A percentile compares a stretch with the other conserved stretches of the same genome.
phyloP scores from a whole-genome alignment of 441 rosid genomes.

The Populus trichocarpa region DNA sequence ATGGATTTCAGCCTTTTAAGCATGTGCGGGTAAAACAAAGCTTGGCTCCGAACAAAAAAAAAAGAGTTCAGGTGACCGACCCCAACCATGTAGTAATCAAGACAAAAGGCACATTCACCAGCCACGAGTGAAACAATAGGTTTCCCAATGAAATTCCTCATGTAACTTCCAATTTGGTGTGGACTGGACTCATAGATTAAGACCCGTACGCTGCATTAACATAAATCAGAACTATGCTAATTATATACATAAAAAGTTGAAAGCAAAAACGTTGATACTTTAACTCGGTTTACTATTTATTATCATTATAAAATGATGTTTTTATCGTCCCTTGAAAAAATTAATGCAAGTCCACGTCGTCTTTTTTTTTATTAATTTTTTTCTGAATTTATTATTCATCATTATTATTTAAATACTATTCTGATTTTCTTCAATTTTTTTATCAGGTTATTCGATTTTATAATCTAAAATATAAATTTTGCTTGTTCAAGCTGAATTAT shows the following conservation, averaged over 20 bases:
- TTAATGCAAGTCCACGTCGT: no score
- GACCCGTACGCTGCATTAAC: not conserved
- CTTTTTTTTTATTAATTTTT: no score
- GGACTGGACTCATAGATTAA: not conserved
- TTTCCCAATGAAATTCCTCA: not conserved
- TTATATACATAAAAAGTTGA: not conserved
- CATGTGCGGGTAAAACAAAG: not conserved
- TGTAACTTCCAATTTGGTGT: not conserved
- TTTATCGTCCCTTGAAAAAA: no score
- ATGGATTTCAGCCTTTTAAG: not conserved
- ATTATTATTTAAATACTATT: no score
- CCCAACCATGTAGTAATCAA: no score
- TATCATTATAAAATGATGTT: no score
- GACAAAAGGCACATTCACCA: not conserved
- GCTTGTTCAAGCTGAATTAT: fast-evolving
- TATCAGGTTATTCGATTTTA: fast-evolving
- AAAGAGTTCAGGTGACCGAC: not conserved
- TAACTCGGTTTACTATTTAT: no score
- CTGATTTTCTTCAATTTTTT: fast-evolving
- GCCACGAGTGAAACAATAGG: not conserved
- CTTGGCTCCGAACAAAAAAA: not conserved
- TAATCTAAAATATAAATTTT: no score
- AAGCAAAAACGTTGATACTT: no score
- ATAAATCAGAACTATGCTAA: not conserved
- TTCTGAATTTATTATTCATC: no score